Percentiles rank a stretch among this genome's conserved stretches.
These are phyloP conservation scores for Laetiporus sulphureus DNA, from an alignment of 1,284 basidiomycete genomes.

Conservation along the genomic window DNA sequence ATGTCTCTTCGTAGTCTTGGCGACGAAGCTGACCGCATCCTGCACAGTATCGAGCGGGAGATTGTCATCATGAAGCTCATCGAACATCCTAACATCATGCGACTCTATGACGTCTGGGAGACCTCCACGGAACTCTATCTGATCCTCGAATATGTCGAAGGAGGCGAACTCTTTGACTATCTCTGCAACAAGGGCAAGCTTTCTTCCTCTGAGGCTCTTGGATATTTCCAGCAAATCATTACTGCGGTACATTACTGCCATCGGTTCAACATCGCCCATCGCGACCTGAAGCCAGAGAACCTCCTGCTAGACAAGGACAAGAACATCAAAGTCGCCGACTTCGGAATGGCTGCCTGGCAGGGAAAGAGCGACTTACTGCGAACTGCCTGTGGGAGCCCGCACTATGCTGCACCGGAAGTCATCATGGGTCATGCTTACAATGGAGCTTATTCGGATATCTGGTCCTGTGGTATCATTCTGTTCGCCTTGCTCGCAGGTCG, in stretches of 20 bases:
- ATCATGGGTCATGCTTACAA: conserved; percentile 83
- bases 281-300: conserved; percentile 98
- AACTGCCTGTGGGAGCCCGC: conserved; percentile 93
- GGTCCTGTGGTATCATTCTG: conserved; percentile 97
- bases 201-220: conserved; percentile 74
- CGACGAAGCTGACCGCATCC: conserved; percentile 58
- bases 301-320: conserved; percentile 78
- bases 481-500: conserved; percentile 88
- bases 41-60: conserved; percentile 89
- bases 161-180: conserved; percentile 96
- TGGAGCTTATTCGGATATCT: conserved; percentile 89
- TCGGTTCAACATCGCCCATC: conserved; percentile 94
- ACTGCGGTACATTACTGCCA: conserved; percentile 95
- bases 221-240: conserved; percentile 97
- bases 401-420: conserved; percentile 98
- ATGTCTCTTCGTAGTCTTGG: conserved; percentile 67
- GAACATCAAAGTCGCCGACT: conserved; percentile 97
- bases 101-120: conserved; percentile 97
- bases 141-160: conserved; percentile 95
- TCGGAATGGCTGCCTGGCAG: conserved; percentile 98
- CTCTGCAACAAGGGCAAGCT: conserved; percentile 85
- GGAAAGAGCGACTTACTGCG: conserved; percentile 63
- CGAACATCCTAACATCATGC: conserved; percentile 93
- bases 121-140: conserved; percentile 87
- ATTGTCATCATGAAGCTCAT: conserved; percentile 99